Percentiles rank a stretch among this genome's conserved stretches.
Evolutionary conservation across 2,329 filamentous ascomycete genomes (phyloP).

Genomic region (Diplocarpon mali): DNA sequence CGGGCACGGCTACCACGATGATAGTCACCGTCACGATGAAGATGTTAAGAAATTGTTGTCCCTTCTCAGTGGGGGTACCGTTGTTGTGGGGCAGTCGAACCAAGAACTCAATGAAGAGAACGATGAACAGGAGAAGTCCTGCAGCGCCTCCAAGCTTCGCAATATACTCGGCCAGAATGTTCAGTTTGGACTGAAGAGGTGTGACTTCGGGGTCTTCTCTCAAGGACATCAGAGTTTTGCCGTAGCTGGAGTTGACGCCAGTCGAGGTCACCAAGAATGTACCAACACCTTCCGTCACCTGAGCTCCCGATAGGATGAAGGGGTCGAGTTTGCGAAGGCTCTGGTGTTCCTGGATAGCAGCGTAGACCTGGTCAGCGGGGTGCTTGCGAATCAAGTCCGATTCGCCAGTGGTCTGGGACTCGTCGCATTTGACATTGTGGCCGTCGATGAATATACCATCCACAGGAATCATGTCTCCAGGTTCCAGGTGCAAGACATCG

Average conservation of each 20-base stretch:
- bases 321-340: conserved; percentile 58
- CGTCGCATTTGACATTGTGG: conserved; percentile 57
- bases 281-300: conserved; percentile 65
- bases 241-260: conserved; percentile 63
- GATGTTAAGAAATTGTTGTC: conserved; percentile 49
- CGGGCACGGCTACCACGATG: conserved; percentile 58
- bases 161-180: conserved; percentile 68
- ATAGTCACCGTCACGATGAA: conserved; percentile 56
- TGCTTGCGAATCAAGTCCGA: conserved; percentile 62
- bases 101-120: conserved; percentile 69
- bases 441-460: conserved; percentile 61
- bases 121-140: conserved; percentile 64
- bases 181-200: conserved; percentile 67
- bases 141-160: conserved; percentile 63
- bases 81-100: conserved; percentile 44
- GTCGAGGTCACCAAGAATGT: conserved; percentile 66
- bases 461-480: conserved; percentile 61
- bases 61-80: conserved; percentile 41
- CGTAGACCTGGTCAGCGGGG: conserved; percentile 51
- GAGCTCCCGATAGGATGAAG: conserved; percentile 71
- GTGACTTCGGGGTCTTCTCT: conserved; percentile 69
- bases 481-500: conserved; percentile 62
- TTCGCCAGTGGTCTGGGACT: conserved; percentile 68
- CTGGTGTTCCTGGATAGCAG: conserved; percentile 48
- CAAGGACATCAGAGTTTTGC: conserved; percentile 68